phyloP scores from a whole-genome alignment of 2,329 filamentous ascomycete species.

The Colletotrichum karsti region DNA sequence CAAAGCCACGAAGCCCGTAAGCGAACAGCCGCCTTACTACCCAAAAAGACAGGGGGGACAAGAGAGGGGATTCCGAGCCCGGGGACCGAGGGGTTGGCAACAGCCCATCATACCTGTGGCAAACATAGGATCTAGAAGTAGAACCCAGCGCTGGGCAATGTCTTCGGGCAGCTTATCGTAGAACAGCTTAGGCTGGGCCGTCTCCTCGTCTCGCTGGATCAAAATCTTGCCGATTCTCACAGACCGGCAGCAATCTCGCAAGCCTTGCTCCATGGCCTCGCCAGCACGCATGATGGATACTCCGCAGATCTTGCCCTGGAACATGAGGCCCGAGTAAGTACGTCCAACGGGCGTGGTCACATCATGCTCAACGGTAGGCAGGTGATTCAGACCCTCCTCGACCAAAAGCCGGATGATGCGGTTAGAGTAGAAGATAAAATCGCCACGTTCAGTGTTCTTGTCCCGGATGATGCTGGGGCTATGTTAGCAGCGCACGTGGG shows the following conservation, averaged over 20 bases:
- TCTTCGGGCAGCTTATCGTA: slow-evolving; percentile 98
- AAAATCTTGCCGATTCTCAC: slow-evolving; percentile 98
- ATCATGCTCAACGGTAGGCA: slow-evolving; percentile 87
- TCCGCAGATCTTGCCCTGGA: slow-evolving; percentile 97
- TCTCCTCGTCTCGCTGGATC: slow-evolving; percentile 97
- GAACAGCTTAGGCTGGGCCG: slow-evolving; percentile 88
- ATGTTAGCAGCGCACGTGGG: slow-evolving; percentile 22
- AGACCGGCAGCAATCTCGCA: slow-evolving; percentile 96
- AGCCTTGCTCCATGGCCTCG: slow-evolving; percentile 97
- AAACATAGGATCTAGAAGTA: slow-evolving; percentile 98
- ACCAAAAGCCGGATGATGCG: slow-evolving; percentile 96
- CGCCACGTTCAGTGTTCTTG: slow-evolving; percentile 86
- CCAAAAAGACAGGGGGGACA: too few species aligned
- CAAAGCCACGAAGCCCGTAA: too few species aligned
- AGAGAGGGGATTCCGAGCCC: too few species aligned
- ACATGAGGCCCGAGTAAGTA: slow-evolving; percentile 89
- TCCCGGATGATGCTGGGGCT: slow-evolving; percentile 88
- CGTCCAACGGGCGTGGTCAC: slow-evolving; percentile 92
- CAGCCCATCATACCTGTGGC: slow-evolving; percentile 83
- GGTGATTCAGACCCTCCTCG: slow-evolving; percentile 95
- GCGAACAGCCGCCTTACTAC: too few species aligned
- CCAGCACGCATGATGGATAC: slow-evolving; percentile 98
- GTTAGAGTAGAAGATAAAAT: slow-evolving; percentile 99
- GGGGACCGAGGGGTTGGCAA: neutral
- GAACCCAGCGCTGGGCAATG: slow-evolving; percentile 90